Evolutionary conservation across 768 basidiomycete genomes (phyloP).

Genomic region (Goffeauzyma gilvescens): DNA sequence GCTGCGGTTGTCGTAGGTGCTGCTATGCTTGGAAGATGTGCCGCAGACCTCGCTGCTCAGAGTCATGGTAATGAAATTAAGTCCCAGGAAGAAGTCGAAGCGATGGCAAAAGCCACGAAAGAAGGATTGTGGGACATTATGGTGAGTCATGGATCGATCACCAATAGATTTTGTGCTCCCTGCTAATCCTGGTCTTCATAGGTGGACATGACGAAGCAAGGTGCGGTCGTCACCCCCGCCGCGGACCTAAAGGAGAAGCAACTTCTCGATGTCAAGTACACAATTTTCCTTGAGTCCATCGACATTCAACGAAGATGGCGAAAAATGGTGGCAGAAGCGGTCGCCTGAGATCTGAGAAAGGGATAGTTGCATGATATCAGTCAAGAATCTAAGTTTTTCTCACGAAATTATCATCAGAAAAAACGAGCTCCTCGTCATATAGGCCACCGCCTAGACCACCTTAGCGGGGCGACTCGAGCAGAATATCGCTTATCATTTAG

Average conservation of each 20-base stretch:
- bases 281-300: constrained; percentile 72
- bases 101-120: constrained; percentile 38
- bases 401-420: too few species aligned
- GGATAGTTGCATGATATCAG: too few species aligned
- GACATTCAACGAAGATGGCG: constrained; percentile 80
- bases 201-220: constrained; percentile 84
- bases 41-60: constrained; percentile 40
- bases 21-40: constrained; percentile 81
- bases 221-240: constrained; percentile 48
- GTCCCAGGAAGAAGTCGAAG: constrained; percentile 31
- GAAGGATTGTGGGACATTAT: constrained; percentile 76
- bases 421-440: too few species aligned
- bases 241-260: constrained; percentile 44
- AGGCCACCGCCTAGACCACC: too few species aligned
- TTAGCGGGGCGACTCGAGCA: too few species aligned
- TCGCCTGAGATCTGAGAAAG: not conserved
- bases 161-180: not conserved
- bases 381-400: too few species aligned
- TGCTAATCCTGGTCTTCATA: constrained; percentile 23
- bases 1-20: constrained; percentile 80
- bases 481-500: too few species aligned
- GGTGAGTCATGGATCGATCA: constrained; percentile 37
- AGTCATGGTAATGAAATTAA: constrained; percentile 31
- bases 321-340: constrained; percentile 43
- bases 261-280: constrained; percentile 76